Evolutionary conservation across 1,284 basidiomycete genomes (phyloP), one percentile per base, ranked within the genome.

Genomic region (Moesziomyces globuligerus): DNA sequence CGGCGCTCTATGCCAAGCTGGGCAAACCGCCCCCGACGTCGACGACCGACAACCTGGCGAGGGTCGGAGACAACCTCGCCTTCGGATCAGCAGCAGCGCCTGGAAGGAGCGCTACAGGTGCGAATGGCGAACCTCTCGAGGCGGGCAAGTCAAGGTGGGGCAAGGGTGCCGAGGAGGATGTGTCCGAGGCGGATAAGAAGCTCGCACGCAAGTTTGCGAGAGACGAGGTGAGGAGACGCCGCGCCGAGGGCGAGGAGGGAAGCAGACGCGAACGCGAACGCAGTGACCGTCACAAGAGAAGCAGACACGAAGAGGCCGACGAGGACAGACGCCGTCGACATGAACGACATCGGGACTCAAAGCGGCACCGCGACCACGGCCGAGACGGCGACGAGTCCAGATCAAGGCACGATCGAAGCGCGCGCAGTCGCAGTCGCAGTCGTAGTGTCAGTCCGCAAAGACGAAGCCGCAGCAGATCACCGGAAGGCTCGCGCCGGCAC

Each of bases 1-100:
- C 74, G 28, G 76, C 73, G 10, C 61, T 82, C 53, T 67, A 77
- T 32, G 57, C 58, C 5, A 54, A 72, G 36, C 49, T 81, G 48
- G 70, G 64, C 2, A 52, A 51, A 3, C 40, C 52, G n/a, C 65
- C 69, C 1, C 64, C 68, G 15, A 23, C 44, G 1, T 44, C 50
- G 1, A 18, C 36, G 8, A 42, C 44, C 1, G 45, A 25, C 3
- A 43, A 11, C 10, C 45, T 17, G n/a, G 45, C 47, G 18, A 51
- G 18, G 28, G 51, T 71, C 1, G 72, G 72, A 8, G 45, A 61
- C 13, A 62, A 57, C 24, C 53, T 75, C 11, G 67, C 66, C 3
- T 32, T 37, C 5, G 68, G 71, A 1, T 68, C 74, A 1, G 28
- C 42, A 23, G 42, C 40, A 2, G 28, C 37, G 6, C 59, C 55